These are phyloP conservation scores for Trichoderma guizhouense DNA, from an alignment of 2,329 filamentous ascomycete genomes.

Conservation along the genomic window DNA sequence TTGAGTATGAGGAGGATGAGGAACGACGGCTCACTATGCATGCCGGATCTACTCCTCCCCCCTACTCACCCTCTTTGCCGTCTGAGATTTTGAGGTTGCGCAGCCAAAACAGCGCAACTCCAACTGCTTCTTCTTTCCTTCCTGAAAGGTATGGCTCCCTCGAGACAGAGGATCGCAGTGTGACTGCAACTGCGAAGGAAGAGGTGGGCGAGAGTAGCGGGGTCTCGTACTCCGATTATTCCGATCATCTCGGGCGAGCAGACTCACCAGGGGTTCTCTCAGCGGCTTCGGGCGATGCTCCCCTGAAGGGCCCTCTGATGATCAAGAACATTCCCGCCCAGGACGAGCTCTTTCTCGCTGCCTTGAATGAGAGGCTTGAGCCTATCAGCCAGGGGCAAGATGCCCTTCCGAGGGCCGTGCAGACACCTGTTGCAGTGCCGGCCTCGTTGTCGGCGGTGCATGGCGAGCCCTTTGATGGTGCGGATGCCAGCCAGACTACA, in stretches of 20 bases:
- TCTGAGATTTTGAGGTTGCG: constrained; percentile 35
- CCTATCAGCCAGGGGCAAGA: constrained; percentile 43
- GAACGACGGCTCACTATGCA: constrained; percentile 56
- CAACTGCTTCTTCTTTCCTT: constrained; percentile 22
- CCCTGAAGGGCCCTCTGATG: constrained; percentile 51
- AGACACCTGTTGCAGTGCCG: constrained; percentile 30
- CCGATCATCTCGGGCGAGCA: neutral
- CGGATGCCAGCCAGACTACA: constrained; percentile 22
- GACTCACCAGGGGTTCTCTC: neutral
- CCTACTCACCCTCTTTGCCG: constrained; percentile 54
- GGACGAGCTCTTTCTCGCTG: constrained; percentile 52
- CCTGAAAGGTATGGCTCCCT: neutral
- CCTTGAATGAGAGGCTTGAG: constrained; percentile 50
- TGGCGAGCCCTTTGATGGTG: constrained; percentile 19
- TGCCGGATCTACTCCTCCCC: constrained; percentile 61
- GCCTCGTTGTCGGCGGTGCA: neutral
- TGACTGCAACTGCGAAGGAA: neutral
- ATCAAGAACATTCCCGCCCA: constrained; percentile 54
- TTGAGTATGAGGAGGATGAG: constrained; percentile 45
- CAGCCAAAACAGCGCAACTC: constrained; percentile 30
- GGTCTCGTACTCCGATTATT: neutral
- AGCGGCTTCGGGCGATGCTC: constrained; percentile 37
- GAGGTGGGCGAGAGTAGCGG: neutral
- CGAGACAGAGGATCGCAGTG: neutral
- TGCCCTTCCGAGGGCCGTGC: constrained; percentile 44